Percentiles rank a stretch among this genome's conserved stretches.
These are phyloP conservation scores for Eucalyptus cloeziana DNA, from an alignment of 345 rosid genomes.

Conservation along the genomic window DNA sequence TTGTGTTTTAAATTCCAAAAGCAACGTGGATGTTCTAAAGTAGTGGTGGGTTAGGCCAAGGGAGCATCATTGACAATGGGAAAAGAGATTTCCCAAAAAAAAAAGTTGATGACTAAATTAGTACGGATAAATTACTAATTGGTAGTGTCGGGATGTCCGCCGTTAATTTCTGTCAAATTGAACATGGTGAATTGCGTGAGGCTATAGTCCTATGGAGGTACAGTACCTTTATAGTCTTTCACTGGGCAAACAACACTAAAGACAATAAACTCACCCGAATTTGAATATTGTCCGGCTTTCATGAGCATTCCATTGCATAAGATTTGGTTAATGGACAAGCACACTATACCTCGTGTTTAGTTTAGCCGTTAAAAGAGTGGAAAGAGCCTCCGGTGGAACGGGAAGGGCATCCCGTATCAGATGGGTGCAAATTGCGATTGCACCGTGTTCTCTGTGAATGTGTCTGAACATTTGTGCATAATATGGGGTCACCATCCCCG, in stretches of 20 bases:
- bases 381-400: background rate
- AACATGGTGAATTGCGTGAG: background rate
- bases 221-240: background rate
- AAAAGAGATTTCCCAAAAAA: background rate
- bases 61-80: background rate
- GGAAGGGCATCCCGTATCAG: background rate
- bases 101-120: background rate
- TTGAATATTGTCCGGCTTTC: background rate
- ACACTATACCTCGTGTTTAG: background rate
- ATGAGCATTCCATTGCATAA: background rate
- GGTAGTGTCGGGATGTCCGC: background rate
- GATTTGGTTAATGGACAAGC: background rate
- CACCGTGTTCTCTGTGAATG: background rate
- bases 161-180: background rate
- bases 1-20: background rate
- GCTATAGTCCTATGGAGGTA: background rate
- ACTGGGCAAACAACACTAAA: background rate
- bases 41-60: background rate
- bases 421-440: background rate
- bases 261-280: background rate
- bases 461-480: background rate
- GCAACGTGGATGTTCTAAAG: background rate
- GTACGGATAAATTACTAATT: background rate
- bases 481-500: background rate
- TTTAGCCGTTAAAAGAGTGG: background rate